These are phyloP conservation scores for Komagataella ulmi DNA, from an alignment of 805 yeast genomes.

Conservation along the genomic window DNA sequence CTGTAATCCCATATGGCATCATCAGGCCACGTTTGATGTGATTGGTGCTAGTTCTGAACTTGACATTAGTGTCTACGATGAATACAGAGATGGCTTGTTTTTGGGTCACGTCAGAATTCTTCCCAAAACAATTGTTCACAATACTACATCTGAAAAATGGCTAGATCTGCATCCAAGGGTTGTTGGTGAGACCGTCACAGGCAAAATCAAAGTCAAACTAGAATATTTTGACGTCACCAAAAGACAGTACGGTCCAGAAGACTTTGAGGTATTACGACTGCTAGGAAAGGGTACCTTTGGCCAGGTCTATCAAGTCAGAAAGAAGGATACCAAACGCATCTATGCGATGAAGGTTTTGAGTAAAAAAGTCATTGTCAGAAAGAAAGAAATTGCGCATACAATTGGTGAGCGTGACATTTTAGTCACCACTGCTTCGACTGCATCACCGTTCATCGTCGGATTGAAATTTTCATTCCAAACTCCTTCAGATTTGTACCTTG, in stretches of 20 bases:
- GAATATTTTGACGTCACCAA: constrained; percentile 57
- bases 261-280: constrained; percentile 81
- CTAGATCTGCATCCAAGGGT: constrained; percentile 58
- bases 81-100: constrained; percentile 67
- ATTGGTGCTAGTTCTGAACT: constrained; percentile 73
- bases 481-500: constrained; percentile 80
- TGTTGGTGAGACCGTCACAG: constrained; percentile 63
- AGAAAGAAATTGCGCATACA: constrained; percentile 96
- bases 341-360: constrained; percentile 97
- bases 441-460: constrained; percentile 90
- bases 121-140: constrained; percentile 39
- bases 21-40: constrained; percentile 87
- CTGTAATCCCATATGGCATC: constrained; percentile 72
- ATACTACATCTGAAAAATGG: constrained; percentile 52
- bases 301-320: constrained; percentile 91
- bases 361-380: constrained; percentile 88
- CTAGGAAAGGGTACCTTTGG: constrained; percentile 97
- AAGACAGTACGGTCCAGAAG: constrained; percentile 83
- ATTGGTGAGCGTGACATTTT: constrained; percentile 93
- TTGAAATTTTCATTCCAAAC: constrained; percentile 95
- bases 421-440: constrained; percentile 82
- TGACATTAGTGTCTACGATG: constrained; percentile 86
- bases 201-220: constrained; percentile 66
- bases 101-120: constrained; percentile 71
- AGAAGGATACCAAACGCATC: constrained; percentile 77